phyloP scores from a whole-genome alignment of 768 basidiomycete species.

The Ramaria sp. region DNA sequence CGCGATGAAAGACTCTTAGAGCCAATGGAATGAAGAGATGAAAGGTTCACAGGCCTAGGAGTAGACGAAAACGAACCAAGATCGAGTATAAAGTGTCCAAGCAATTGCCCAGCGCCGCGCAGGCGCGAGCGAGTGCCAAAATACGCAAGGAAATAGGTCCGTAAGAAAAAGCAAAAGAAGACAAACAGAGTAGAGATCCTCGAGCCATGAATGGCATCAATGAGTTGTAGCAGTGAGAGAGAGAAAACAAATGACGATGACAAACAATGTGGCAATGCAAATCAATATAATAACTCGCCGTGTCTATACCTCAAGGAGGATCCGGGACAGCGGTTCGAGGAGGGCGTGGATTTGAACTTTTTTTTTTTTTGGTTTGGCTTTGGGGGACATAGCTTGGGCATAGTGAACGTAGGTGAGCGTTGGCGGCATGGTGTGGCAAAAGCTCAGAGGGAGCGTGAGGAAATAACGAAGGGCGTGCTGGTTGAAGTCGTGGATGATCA shows the following conservation, averaged over 20 bases:
- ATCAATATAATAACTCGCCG: too few species aligned
- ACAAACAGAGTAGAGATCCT: background rate
- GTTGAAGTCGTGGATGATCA: background rate
- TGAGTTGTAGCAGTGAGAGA: background rate
- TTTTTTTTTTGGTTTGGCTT: background rate
- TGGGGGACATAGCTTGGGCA: background rate
- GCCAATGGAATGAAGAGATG: too few species aligned
- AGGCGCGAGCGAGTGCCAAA: background rate
- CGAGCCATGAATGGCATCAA: background rate
- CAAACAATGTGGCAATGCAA: background rate
- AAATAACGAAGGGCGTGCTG: conserved; percentile 4
- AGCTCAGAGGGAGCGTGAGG: conserved; percentile 1
- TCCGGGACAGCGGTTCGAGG: background rate
- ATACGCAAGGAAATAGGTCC: background rate
- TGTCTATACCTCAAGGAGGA: background rate
- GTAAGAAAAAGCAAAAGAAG: background rate
- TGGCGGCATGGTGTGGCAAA: background rate
- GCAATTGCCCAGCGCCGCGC: background rate
- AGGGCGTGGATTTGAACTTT: background rate
- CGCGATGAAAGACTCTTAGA: too few species aligned
- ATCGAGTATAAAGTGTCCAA: background rate
- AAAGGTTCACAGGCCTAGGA: too few species aligned
- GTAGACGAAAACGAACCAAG: background rate
- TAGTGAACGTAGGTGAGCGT: conserved; percentile 3
- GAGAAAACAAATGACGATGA: background rate